Conservation (phyloP, 805 yeast species). For the Pichia occidentalis region DNA sequence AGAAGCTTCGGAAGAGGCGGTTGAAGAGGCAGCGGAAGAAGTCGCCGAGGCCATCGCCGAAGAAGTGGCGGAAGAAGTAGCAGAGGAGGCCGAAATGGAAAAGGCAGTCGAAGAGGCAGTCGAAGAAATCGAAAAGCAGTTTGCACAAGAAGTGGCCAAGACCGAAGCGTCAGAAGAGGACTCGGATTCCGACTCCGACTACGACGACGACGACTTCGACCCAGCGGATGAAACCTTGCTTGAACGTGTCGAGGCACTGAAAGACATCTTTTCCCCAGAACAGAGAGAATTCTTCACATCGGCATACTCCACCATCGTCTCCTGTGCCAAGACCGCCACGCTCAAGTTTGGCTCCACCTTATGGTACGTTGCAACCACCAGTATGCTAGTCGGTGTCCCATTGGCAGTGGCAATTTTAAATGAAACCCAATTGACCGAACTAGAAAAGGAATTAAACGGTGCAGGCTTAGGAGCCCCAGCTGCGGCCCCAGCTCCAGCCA, state of each 20-base stretch:
- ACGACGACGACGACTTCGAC: slow-evolving; percentile 68
- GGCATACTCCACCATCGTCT: slow-evolving; percentile 27
- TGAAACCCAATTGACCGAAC: slow-evolving; percentile 89
- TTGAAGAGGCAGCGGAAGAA: slow-evolving; percentile 4
- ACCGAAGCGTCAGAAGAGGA: slow-evolving; percentile 33
- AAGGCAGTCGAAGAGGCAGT: slow-evolving; percentile 27
- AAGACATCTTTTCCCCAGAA: slow-evolving; percentile 84
- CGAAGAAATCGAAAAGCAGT: slow-evolving; percentile 25
- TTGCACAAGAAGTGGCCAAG: slow-evolving; percentile 26
- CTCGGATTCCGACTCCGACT: slow-evolving; percentile 43
- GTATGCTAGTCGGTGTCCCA: slow-evolving; percentile 87
- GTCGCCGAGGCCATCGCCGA: slow-evolving; percentile 10
- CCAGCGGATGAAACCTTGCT: slow-evolving; percentile 68
- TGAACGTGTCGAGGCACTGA: slow-evolving; percentile 87
- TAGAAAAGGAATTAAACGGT: slow-evolving; percentile 74
- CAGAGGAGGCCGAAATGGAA: slow-evolving; percentile 13
- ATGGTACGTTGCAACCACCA: slow-evolving; percentile 82
- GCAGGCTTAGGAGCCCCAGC: slow-evolving; percentile 14
- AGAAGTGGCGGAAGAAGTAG: slow-evolving; percentile 9
- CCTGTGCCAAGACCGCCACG: slow-evolving; percentile 41
- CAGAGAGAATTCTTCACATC: slow-evolving; percentile 51
- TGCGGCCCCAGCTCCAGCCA: slow-evolving; percentile 11
- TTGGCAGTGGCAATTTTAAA: slow-evolving; percentile 80
- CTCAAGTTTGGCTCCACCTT: slow-evolving; percentile 65
- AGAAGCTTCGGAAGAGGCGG: slow-evolving; percentile 4